A percentile compares a stretch with the other conserved stretches of the same genome.
These are phyloP conservation scores for Picochlorum sp. DNA, from an alignment of 139 green algal genomes.

Conservation along the genomic window DNA sequence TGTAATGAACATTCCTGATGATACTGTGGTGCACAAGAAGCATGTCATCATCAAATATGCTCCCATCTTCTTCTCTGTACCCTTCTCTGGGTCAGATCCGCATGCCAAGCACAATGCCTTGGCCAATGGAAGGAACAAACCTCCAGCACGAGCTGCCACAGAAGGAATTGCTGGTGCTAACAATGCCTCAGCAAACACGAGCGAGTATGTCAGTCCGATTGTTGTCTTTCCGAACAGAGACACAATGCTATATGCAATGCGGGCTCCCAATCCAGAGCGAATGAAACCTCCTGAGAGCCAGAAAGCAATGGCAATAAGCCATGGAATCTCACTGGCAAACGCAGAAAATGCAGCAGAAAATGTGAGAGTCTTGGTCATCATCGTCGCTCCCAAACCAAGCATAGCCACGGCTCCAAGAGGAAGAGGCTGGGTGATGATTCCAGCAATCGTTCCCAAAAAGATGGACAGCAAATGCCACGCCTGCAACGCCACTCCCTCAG, in stretches of 20 bases:
- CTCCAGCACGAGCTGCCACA: conserved; percentile 84
- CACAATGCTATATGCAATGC: conserved; percentile 96
- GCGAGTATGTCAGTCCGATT: conserved; percentile 90
- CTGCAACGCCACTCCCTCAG: conserved; percentile 65
- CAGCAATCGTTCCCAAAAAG: conserved; percentile 81
- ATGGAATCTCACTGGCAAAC: conserved; percentile 90
- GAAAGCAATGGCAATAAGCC: conserved; percentile 98
- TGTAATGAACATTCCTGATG: conserved; percentile 98
- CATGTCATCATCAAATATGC: conserved; percentile 97
- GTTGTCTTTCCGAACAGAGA: conserved; percentile 92
- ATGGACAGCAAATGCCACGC: conserved; percentile 90
- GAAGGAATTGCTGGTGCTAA: conserved; percentile 97
- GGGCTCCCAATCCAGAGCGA: conserved; percentile 93
- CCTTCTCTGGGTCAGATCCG: conserved; percentile 47
- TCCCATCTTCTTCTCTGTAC: conserved; percentile 94
- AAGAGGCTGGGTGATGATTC: conserved; percentile 88
- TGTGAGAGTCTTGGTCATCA: conserved; percentile 92
- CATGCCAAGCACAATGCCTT: conserved; percentile 93
- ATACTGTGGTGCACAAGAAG: conserved; percentile 88
- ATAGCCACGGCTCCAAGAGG: conserved; percentile 95
- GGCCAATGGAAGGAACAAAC: conserved; percentile 97
- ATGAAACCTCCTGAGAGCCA: conserved; percentile 98
- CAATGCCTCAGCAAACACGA: conserved; percentile 93
- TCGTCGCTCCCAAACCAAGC: conserved; percentile 84
- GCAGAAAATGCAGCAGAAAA: conserved; percentile 94